A percentile compares a stretch with the other conserved stretches of the same genome.
phyloP scores from a whole-genome alignment of 1,284 basidiomycete species.

The Ganoderma sp. region DNA sequence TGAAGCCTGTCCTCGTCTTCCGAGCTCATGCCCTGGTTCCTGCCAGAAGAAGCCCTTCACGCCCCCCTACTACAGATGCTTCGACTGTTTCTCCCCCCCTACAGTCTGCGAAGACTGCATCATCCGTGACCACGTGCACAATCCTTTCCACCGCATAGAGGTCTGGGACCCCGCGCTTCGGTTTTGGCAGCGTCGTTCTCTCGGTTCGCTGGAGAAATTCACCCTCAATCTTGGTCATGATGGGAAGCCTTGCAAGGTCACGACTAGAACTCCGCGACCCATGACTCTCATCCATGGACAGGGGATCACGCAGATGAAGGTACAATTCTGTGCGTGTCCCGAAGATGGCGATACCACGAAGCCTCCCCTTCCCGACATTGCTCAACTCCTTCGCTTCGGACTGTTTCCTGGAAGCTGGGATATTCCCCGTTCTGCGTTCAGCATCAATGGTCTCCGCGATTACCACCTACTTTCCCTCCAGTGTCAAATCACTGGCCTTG shows the following conservation, averaged over 20 bases:
- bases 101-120: neutral
- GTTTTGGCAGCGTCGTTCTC: neutral
- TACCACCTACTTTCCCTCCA: neutral
- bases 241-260: neutral
- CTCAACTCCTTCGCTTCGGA: neutral
- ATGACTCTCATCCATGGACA: neutral
- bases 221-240: neutral
- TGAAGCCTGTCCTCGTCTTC: no score
- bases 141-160: neutral
- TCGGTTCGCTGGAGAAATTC: neutral
- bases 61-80: neutral
- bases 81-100: neutral
- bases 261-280: neutral
- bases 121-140: neutral
- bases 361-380: neutral
- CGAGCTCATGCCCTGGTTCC: no score
- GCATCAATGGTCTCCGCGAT: neutral
- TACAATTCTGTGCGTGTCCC: neutral
- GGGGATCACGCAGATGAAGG: neutral
- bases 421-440: neutral
- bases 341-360: neutral
- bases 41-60: no score
- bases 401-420: neutral
- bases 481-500: neutral
- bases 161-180: neutral